phyloP scores from a whole-genome alignment of 2,329 filamentous ascomycete genomes.

The Endothia cerciana region DNA sequence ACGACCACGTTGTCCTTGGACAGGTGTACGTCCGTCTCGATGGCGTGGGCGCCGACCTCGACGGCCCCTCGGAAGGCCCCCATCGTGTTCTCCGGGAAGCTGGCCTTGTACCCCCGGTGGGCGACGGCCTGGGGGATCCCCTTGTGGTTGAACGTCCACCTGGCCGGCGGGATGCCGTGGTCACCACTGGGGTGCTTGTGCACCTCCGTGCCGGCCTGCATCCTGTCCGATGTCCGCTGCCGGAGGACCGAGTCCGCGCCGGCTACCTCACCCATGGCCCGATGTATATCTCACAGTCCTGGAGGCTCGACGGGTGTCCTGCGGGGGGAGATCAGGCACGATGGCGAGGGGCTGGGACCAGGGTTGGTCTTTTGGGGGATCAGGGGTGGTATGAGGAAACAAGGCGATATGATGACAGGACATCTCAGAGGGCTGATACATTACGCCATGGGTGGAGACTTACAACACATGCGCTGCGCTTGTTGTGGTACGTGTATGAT shows the following conservation, averaged over 20 bases:
- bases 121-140: conserved; percentile 72
- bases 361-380: neutral
- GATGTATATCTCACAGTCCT: neutral
- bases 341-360: neutral
- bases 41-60: conserved; percentile 72
- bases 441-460: conserved; percentile 18
- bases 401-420: neutral
- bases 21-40: conserved; percentile 89
- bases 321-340: neutral
- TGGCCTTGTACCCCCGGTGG: conserved; percentile 78
- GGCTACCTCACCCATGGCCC: conserved; percentile 3
- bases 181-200: conserved; percentile 1
- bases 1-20: conserved; percentile 83
- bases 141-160: conserved; percentile 23
- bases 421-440: neutral
- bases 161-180: conserved; percentile 22
- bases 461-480: neutral
- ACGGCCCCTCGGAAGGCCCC: conserved; percentile 76
- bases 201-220: neutral
- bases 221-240: conserved; percentile 10
- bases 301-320: neutral
- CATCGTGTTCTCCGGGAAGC: conserved; percentile 86
- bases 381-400: neutral
- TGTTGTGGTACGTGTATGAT: neutral
- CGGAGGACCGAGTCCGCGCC: conserved; percentile 7